Base-by-base conservation (phyloP, 345 rosid genomes). In the Citrus cavaleriei region DNA sequence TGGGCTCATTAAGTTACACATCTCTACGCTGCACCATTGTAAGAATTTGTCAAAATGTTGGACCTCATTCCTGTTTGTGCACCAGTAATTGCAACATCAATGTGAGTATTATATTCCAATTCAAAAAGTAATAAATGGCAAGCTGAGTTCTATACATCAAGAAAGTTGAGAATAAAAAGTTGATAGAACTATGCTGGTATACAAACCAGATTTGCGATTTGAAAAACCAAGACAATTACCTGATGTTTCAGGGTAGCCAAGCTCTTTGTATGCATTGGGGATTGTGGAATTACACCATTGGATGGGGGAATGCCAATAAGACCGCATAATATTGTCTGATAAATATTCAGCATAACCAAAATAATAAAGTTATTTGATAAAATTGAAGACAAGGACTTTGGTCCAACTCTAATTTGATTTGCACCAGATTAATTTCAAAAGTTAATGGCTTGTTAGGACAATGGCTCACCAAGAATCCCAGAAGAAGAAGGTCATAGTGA, bases 261-360 rank as follows among this genome's bases (percentile, higher is more conserved):
- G 90, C 96, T 90, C 76, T 95, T 95, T 10, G 99, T 95, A 78
- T 95, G 99, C 99, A 95, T 95, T 54, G 99, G 99, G 62, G 99
- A 95, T 77, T 95, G 98, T 13, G 99, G 99, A 75, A 95, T 93
- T 72, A 95, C 99, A 73, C 99, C 99, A 81, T 95, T 95, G 61
- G 99, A 89, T 67, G 99, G 98, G 35, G 99, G 99, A 72, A 95
- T 91, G 81, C 98, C 99, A 76, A 95, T 85, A 63, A 95, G 94
- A 73, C 99, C 99, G 38, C 99, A 93, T 70, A 95, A 60, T 64
- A 95, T 87, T 62, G 91, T 92, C 99, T 95, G 85, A 12, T 57
- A 25, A 40, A 24, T 21, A 69, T 61, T 27, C 27, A 42, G 18
- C 18, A 73, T 38, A 46, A 18, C n/a, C 14, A 4, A 3, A 30